These are phyloP conservation scores for Yamadazyma diddensiae DNA, from an alignment of 1,139 yeast genomes.

Conservation along the genomic window DNA sequence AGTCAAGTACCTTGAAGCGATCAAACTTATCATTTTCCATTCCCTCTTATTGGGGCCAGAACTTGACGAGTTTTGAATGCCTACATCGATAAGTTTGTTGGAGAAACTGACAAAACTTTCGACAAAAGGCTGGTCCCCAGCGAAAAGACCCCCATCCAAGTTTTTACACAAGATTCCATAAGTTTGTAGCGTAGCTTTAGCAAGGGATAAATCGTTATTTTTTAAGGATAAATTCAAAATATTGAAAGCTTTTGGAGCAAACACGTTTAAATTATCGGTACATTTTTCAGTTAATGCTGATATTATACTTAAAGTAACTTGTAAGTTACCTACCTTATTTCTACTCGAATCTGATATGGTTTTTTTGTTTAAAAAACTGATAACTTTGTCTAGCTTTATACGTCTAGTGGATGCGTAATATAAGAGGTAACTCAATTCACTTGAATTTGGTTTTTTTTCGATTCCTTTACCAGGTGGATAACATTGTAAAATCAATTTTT, in stretches of 20 bases:
- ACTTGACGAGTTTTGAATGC: conserved; percentile 15
- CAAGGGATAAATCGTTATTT: conserved; percentile 54
- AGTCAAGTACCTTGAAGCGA: conserved; percentile 43
- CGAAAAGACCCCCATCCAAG: conserved; percentile 65
- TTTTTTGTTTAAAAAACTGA: conserved; percentile 62
- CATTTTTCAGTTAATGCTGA: conserved; percentile 72
- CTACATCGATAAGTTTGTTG: conserved; percentile 29
- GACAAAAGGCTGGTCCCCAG: conserved; percentile 68
- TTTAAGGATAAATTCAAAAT: conserved; percentile 46
- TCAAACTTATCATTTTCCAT: conserved; percentile 48
- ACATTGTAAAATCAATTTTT: conserved; percentile 83
- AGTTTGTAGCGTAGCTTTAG: conserved; percentile 49
- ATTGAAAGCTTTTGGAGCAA: conserved; percentile 60
- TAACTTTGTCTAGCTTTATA: conserved; percentile 83
- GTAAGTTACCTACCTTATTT: conserved; percentile 71
- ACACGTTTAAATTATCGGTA: conserved; percentile 76
- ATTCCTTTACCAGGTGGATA: conserved; percentile 85
- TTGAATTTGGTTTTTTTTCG: conserved; percentile 88
- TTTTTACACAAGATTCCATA: conserved; percentile 61
- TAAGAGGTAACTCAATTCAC: conserved; percentile 82
- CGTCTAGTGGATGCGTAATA: conserved; percentile 93
- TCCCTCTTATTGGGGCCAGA: conserved; percentile 38
- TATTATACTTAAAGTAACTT: conserved; percentile 74
- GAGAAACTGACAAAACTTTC: conserved; percentile 45
- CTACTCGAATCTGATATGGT: conserved; percentile 62